phyloP scores from a whole-genome alignment of 164 flowering plant species.

The Umbellularia californica region DNA sequence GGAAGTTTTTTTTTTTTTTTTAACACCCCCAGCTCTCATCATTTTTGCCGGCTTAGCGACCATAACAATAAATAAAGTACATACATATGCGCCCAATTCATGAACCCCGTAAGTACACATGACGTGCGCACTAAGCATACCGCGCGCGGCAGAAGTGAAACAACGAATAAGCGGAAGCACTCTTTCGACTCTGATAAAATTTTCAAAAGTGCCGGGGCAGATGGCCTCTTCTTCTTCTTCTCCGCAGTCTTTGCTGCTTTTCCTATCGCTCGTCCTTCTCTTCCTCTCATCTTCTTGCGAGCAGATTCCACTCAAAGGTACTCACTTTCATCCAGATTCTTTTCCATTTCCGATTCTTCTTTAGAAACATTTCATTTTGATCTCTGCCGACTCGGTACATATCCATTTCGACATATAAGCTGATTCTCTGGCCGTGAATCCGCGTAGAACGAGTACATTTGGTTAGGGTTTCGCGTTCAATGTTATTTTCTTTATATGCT shows the following conservation, averaged over 20 bases:
- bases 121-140: background rate
- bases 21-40: too few relatives aligned
- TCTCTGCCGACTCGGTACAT: too few relatives aligned
- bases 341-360: background rate
- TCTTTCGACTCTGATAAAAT: background rate
- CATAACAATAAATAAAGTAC: too few relatives aligned
- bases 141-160: background rate
- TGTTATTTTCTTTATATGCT: background rate
- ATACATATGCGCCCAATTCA: too few relatives aligned
- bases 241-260: background rate
- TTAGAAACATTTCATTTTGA: background rate
- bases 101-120: background rate
- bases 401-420: background rate
- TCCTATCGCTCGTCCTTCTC: conserved; percentile 4
- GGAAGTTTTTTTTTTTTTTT: too few relatives aligned
- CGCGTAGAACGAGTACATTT: background rate
- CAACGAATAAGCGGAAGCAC: background rate
- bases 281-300: background rate
- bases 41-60: too few relatives aligned
- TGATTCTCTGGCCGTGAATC: background rate
- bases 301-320: conserved; percentile 14
- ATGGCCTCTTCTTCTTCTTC: conserved; percentile 13
- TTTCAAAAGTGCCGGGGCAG: background rate
- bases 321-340: background rate
- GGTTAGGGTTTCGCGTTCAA: background rate